phyloP scores from a whole-genome alignment of 2,329 filamentous ascomycete genomes.

The Zymoseptoria tritici region DNA sequence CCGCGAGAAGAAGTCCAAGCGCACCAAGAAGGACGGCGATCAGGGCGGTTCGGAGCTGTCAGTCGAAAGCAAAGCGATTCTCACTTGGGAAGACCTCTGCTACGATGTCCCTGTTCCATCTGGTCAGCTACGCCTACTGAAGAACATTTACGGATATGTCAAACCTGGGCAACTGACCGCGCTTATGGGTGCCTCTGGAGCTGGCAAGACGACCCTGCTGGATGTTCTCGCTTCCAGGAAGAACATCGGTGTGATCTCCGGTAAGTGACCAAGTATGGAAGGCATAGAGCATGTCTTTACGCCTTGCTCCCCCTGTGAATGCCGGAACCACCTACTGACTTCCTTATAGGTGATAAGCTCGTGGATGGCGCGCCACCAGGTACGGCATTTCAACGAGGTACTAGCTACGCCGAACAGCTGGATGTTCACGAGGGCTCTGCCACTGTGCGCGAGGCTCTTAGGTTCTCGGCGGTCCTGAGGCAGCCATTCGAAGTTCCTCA shows the following conservation, averaged over 20 bases:
- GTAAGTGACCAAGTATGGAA: too few relatives aligned
- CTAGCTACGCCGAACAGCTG: conserved; percentile 58
- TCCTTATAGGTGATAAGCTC: conserved; percentile 45
- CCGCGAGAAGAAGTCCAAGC: conserved; percentile 50
- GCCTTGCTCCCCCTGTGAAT: too few relatives aligned
- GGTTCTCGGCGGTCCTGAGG: conserved; percentile 58
- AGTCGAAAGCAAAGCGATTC: conserved; percentile 48
- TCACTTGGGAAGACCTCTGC: conserved; percentile 47
- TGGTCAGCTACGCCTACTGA: conserved; percentile 40
- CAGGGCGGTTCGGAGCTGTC: conserved; percentile 41
- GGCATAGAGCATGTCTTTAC: too few relatives aligned
- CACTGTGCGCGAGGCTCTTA: conserved; percentile 58
- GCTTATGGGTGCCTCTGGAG: conserved; percentile 52
- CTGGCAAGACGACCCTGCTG: conserved; percentile 77
- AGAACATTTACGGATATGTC: conserved; percentile 43
- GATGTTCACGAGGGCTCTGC: conserved; percentile 56
- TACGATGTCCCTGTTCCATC: conserved; percentile 44
- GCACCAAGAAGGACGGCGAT: conserved; percentile 37
- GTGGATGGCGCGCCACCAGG: conserved; percentile 50
- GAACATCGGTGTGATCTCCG: conserved; percentile 57
- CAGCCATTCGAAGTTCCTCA: conserved; percentile 52
- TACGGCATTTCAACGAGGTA: conserved; percentile 56
- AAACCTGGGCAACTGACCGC: conserved; percentile 44
- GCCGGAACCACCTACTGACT: too few relatives aligned
- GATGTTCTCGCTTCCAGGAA: conserved; percentile 64